Percentiles rank a stretch among this genome's conserved stretches.
Evolutionary conservation across 2,329 filamentous ascomycete species (phyloP).

Genomic region (Fusarium sp.): DNA sequence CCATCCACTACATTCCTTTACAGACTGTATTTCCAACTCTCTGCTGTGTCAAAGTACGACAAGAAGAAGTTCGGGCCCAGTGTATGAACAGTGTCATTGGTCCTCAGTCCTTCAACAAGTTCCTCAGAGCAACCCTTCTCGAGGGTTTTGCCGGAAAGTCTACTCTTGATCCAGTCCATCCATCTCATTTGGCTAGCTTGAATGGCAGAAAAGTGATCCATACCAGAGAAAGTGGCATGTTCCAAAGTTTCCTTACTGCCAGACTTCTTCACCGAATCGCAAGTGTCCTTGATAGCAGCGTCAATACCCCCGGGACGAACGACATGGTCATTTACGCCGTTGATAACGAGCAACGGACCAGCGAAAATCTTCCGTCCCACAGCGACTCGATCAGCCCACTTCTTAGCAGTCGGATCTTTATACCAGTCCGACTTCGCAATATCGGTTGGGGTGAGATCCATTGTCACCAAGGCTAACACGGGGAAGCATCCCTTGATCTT

Average conservation of each 20-base stretch:
- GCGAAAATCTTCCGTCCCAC: background rate
- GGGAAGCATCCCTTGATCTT: slow-evolving; percentile 23
- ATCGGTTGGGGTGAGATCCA: background rate
- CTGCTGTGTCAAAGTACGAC: slow-evolving; percentile 5
- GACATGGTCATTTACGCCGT: background rate
- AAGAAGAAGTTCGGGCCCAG: slow-evolving; percentile 18
- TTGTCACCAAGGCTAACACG: background rate
- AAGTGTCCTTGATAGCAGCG: background rate
- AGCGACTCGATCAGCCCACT: slow-evolving; percentile 5
- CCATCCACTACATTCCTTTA: background rate
- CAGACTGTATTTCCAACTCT: slow-evolving; percentile 10
- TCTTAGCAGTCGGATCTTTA: background rate
- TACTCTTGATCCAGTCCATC: slow-evolving; percentile 30
- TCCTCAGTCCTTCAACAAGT: background rate
- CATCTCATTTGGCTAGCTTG: slow-evolving; percentile 26
- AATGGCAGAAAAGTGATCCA: slow-evolving; percentile 29
- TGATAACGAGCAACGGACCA: background rate
- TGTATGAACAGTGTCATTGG: background rate
- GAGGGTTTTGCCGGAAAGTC: background rate
- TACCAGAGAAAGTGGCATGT: background rate
- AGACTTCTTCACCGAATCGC: background rate
- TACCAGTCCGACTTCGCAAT: background rate
- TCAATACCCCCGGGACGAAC: slow-evolving; percentile 15
- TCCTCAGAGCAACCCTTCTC: slow-evolving; percentile 4
- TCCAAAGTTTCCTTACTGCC: background rate